phyloP scores from a whole-genome alignment of 495 filamentous ascomycete genomes.

The Hypoxylon fragiforme region DNA sequence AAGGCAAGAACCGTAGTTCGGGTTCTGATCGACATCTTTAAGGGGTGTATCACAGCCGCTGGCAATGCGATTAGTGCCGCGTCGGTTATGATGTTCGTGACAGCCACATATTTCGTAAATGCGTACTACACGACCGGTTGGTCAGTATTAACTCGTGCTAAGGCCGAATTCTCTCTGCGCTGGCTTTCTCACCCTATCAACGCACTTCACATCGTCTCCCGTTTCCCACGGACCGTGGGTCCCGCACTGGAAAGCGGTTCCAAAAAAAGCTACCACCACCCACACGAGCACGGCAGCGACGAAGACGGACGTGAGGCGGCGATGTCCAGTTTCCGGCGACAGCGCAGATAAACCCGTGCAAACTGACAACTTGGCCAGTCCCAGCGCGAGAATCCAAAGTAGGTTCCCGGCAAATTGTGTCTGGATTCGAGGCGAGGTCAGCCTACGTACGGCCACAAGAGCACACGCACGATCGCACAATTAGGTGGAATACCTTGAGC shows the following conservation, averaged over 20 bases:
- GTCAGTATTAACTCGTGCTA: too few relatives aligned
- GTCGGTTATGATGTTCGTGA: constrained; percentile 51
- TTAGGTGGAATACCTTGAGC: constrained; percentile 20
- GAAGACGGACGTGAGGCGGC: constrained; percentile 17
- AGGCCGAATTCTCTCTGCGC: too few relatives aligned
- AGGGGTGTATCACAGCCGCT: constrained; percentile 40
- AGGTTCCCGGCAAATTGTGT: constrained; percentile 31
- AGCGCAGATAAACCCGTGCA: constrained; percentile 27
- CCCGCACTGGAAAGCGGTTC: constrained; percentile 48
- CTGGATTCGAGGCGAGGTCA: constrained; percentile 16
- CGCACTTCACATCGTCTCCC: constrained; percentile 39
- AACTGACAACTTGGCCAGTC: constrained; percentile 32
- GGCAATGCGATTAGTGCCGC: constrained; percentile 44
- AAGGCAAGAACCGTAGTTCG: constrained; percentile 26
- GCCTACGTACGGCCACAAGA: background rate
- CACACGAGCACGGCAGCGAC: constrained; percentile 27
- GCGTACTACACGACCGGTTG: constrained; percentile 26
- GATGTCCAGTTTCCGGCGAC: constrained; percentile 30
- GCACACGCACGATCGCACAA: too few relatives aligned
- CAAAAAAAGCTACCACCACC: constrained; percentile 40
- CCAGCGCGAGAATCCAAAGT: constrained; percentile 30
- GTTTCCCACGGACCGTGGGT: constrained; percentile 44
- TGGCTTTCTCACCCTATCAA: constrained; percentile 41
- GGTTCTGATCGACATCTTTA: constrained; percentile 24
- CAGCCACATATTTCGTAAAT: constrained; percentile 47